Evolutionary conservation across 257 asterid genomes (phyloP), one percentile per base, ranked within the genome.

Genomic region (Lantana camara): DNA sequence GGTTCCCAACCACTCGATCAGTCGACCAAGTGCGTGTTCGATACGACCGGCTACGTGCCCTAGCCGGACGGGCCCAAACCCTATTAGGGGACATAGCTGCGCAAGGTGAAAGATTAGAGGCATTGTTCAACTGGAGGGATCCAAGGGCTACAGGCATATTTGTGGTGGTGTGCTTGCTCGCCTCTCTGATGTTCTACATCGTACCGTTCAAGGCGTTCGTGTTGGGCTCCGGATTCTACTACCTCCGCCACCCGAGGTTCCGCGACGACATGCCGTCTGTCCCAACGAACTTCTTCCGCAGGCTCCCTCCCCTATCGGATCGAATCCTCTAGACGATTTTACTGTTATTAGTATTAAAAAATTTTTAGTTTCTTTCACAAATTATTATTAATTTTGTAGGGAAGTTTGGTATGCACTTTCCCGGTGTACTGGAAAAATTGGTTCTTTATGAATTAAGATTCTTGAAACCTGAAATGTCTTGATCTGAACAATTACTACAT

Each of bases 61-160:
- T 88, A 8, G 98, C 95, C 0, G 95, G 98, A 0, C 79, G 96
- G 54, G 96, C 95, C 8, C 98, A 91, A 29, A 91, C 95, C 0
- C 80, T 91, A 0, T 63, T 91, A 0, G 98, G 95, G 15, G 96
- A 91, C 44, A 67, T 88, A 51, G 96, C 91, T 1, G 96, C 98
- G 0, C 98, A 91, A 30, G 98, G 98, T 0, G 98, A 91, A 21
- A 86, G 96, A 24, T 44, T 91, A 69, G 96, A 91, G 65, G 98
- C 98, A 47, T 21, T 91, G 78, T 84, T 91, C 76, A 88, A 84
- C 52, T 91, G 98, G 98, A 82, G 80, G 73, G 96, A 91, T 40
- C 95, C 95, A 0, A 79, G 98, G 60, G 98, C 98, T 1, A 91
- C 95, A 4, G 85, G 86, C 0, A 88, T 91, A 63, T 91, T 88